Base-by-base conservation (phyloP, 768 basidiomycete species). In the Pulveroboletus sp. region DNA sequence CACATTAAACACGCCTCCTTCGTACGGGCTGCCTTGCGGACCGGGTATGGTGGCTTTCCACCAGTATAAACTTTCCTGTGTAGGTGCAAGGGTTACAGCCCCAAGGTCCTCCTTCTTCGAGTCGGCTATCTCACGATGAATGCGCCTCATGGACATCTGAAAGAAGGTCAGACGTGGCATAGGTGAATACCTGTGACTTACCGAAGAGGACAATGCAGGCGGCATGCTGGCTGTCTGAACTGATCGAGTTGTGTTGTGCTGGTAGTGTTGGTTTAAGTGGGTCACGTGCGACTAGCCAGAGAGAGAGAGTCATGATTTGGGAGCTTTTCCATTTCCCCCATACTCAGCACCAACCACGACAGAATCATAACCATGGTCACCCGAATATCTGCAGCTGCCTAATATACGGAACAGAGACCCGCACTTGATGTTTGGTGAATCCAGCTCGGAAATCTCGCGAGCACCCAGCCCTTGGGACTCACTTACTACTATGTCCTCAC, bases 381-480 rank as follows among this genome's bases (percentile, higher is more conserved):
- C 70, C 81, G 79, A 77, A 82, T 82, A 81, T 71, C 67, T 57
- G 46, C 50, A 39, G 65, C 52, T 39, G 37, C 51, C 17, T 49
- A 53, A 54, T 50, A 36, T 43, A 55, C 51, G 6, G 17, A 14
- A 32, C 32, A 52, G 39, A 39, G 14, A 18, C 26, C 21, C 4
- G 30, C 2, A 15, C 36, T 31, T 43, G 39, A 90, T 91, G 88
- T 90, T 90, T 60, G 86, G 87, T 41, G 90, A 91, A 76, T 80
- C 79, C 48, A 84, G 87, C 61, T 85, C 83, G 15, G 87, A 90
- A 71, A 87, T 82, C 64, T 83, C 86, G 35, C 78, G 86, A 28
- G 84, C 84, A 50, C 83, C 84, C 54, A 85, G 83, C 52, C 90
- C 89, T 21, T 93, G 90, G 90, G 88, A 91, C 66, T 76, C 76